phyloP scores from a whole-genome alignment of 495 filamentous ascomycete species.

The Aspergillus sclerotioniger region DNA sequence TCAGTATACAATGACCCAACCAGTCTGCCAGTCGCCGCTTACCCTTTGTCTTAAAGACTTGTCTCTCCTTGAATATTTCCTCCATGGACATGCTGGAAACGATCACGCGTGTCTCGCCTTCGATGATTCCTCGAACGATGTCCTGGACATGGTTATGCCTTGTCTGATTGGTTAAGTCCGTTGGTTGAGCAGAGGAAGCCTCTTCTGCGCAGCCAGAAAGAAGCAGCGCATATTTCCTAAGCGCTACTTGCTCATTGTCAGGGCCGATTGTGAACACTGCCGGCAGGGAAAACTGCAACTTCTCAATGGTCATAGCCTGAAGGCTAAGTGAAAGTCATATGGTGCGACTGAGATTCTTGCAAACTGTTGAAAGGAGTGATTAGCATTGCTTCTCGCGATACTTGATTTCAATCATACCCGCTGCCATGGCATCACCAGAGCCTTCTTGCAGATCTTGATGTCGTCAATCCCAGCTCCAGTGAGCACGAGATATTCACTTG shows the following conservation, averaged over 20 bases:
- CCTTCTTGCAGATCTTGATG: constrained; percentile 71
- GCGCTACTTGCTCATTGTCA: constrained; percentile 59
- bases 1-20: not conserved
- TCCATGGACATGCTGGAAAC: constrained; percentile 84
- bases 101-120: constrained; percentile 77
- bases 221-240: constrained; percentile 76
- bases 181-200: constrained; percentile 27
- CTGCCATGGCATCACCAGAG: constrained; percentile 66
- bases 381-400: not conserved
- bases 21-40: not conserved
- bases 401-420: constrained; percentile 37
- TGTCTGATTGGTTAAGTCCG: constrained; percentile 19
- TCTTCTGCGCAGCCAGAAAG: constrained; percentile 54
- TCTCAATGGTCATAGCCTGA: constrained; percentile 82
- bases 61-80: constrained; percentile 79
- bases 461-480: constrained; percentile 71
- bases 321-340: constrained; percentile 71
- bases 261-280: constrained; percentile 86
- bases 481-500: constrained; percentile 70
- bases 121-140: constrained; percentile 86
- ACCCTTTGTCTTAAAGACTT: constrained; percentile 68
- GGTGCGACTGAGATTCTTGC: constrained; percentile 63
- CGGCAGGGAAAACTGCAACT: constrained; percentile 72
- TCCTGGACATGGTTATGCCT: constrained; percentile 70
- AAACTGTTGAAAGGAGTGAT: constrained; percentile 22